Evolutionary conservation across 108 stramenopile species (phyloP).

Genomic region (Schizochytrium sp.): DNA sequence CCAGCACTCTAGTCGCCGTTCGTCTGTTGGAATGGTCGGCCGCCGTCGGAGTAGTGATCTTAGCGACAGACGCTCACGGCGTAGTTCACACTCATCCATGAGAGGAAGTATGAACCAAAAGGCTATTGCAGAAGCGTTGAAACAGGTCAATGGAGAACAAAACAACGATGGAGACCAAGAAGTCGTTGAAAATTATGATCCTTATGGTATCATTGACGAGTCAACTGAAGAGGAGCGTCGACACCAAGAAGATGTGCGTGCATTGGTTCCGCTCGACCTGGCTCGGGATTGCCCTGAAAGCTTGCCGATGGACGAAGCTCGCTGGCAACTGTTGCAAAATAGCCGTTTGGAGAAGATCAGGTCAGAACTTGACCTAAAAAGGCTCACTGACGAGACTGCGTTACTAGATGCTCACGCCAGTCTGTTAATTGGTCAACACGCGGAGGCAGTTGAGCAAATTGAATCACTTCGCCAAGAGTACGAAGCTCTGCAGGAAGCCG

Average conservation of each 20-base stretch:
- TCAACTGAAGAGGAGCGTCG: neutral
- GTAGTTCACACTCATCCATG: neutral
- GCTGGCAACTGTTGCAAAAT: slow-evolving; percentile 71
- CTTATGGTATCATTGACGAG: slow-evolving; percentile 29
- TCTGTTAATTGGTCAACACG: slow-evolving; percentile 59
- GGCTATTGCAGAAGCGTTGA: neutral
- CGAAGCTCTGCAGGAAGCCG: neutral
- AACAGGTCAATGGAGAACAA: too few species aligned
- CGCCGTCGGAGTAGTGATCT: neutral
- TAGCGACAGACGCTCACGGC: neutral
- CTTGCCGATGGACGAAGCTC: neutral
- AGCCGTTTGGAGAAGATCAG: slow-evolving; percentile 65
- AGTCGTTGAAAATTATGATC: neutral
- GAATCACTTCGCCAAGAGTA: neutral
- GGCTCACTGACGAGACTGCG: slow-evolving; percentile 30
- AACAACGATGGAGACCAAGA: neutral
- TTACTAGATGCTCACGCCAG: slow-evolving; percentile 66
- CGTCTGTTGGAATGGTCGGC: neutral
- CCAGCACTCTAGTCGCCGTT: neutral
- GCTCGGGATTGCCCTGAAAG: slow-evolving; percentile 18
- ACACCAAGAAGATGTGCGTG: neutral
- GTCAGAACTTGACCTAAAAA: slow-evolving; percentile 70
- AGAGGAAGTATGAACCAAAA: neutral
- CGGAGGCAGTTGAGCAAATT: neutral
- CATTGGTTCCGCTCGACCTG: slow-evolving; percentile 12